phyloP scores from a whole-genome alignment of 2,329 filamentous ascomycete genomes.

The Verticillium isaacii region DNA sequence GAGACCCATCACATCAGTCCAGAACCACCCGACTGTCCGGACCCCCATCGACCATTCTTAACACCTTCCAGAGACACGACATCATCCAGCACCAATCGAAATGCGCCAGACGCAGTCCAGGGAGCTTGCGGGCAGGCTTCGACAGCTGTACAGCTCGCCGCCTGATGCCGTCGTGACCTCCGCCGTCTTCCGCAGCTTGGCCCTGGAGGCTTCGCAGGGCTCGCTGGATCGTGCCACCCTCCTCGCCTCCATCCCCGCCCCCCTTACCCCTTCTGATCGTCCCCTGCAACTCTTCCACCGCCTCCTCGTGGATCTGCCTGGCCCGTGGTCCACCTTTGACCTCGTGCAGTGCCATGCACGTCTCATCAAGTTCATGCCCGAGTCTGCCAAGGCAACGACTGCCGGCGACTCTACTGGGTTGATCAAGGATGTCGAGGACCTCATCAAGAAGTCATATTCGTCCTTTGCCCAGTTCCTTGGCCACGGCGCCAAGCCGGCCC shows the following conservation, averaged over 20 bases:
- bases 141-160: not conserved
- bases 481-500: conserved; percentile 19
- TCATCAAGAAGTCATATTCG: conserved; percentile 24
- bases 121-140: not conserved
- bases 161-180: not conserved
- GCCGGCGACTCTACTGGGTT: conserved; percentile 10
- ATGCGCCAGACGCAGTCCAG: not conserved
- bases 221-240: conserved; percentile 7
- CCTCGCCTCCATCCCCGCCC: conserved; percentile 16
- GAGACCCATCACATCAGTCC: not conserved
- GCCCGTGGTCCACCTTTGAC: conserved; percentile 20
- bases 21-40: not conserved
- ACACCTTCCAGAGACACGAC: not conserved
- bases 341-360: conserved; percentile 28
- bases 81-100: not conserved
- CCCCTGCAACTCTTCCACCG: conserved; percentile 20
- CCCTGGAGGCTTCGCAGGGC: not conserved
- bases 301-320: conserved; percentile 17
- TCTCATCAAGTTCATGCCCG: conserved; percentile 30
- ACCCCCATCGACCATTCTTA: not conserved
- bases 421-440: conserved; percentile 12
- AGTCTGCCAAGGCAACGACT: conserved; percentile 24
- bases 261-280: conserved; percentile 13
- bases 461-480: conserved; percentile 34
- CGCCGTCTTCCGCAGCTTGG: not conserved